Evolutionary conservation across 768 basidiomycete species (phyloP), one percentile per base, ranked within the genome.

Genomic region (Tulasnella sp.): DNA sequence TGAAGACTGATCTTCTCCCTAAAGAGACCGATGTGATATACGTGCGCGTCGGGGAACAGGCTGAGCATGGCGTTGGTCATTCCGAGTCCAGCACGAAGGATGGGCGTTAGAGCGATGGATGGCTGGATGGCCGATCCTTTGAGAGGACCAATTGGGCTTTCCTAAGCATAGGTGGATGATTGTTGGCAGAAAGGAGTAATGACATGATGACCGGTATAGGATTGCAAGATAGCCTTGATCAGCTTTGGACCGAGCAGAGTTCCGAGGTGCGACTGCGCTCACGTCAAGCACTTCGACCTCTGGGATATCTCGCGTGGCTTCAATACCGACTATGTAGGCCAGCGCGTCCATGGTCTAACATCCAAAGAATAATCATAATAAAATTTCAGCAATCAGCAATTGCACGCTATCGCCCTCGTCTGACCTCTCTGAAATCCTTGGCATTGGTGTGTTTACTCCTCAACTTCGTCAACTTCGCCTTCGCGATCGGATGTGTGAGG

Each of bases 11-110:
- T 80, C 67, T 88, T 92, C 73, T 91, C 92, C 56, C 92, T 76
- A 71, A 82, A 96, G 21, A 97, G 71, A 21, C 93, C 93, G 45
- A 97, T 78, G 67, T 96, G 92, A 65, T 92, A 91, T 2, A 96
- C 90, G 7, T 84, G 82, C 1, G 92, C 87, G 41, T 75, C 86
- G 77, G 92, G 92, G 70, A 93, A 94, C 52, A 93, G 74, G 54
- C 80, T 80, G 61, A 93, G 73, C 67, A 96, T 71, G 21, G 87
- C 89, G 65, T 94, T 90, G 0, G 86, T 80, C 91, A 98, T 93
- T 17, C 92, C 91, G 63, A 93, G 73, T 4, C 94, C 94, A 29
- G 94, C 94, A 41, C 94, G 82, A 58, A 98, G 75, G 65, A 98
- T 90, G 42, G 94, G 94, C 2, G 89, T 84, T 55, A 98, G 71